Conservation (phyloP, 176 grass and related monocot genomes). For the Oryza officinalis region DNA sequence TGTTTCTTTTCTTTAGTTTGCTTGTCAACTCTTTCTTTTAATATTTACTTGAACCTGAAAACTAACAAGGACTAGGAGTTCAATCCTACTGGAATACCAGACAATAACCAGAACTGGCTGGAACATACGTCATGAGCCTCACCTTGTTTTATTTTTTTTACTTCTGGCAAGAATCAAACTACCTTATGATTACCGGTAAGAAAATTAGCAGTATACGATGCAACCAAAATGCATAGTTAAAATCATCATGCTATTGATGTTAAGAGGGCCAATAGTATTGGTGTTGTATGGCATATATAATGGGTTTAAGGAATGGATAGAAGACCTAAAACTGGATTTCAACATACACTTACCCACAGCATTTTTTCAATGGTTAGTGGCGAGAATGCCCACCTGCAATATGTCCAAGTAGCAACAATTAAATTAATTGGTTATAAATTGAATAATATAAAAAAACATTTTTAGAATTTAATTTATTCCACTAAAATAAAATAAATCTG, state of each 20-base stretch:
- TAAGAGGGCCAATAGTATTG: not conserved
- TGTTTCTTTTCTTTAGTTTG: not conserved
- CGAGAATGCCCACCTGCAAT: constrained; percentile 85
- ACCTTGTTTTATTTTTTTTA: not conserved
- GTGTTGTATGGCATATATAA: not conserved
- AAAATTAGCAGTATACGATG: not conserved
- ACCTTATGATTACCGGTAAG: not conserved
- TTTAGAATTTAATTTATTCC: not conserved
- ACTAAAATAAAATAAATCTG: not conserved
- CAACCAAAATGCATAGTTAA: not conserved
- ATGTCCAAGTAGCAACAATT: constrained; percentile 17
- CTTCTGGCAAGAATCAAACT: not conserved
- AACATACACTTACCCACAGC: constrained; percentile 60
- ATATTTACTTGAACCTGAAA: not conserved
- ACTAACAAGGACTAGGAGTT: not conserved
- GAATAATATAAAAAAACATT: not conserved
- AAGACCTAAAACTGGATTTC: constrained; percentile 3
- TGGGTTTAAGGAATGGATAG: not conserved
- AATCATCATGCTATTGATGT: not conserved
- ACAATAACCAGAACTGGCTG: not conserved
- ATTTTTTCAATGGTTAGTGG: constrained; percentile 85
- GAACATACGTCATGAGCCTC: not conserved
- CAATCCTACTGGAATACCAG: not conserved
- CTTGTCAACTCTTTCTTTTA: not conserved
- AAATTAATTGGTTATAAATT: constrained; percentile 9